Percentiles rank a stretch among this genome's conserved stretches.
Evolutionary conservation across 345 rosid genomes (phyloP).

Genomic region (Eucalyptus virginea): DNA sequence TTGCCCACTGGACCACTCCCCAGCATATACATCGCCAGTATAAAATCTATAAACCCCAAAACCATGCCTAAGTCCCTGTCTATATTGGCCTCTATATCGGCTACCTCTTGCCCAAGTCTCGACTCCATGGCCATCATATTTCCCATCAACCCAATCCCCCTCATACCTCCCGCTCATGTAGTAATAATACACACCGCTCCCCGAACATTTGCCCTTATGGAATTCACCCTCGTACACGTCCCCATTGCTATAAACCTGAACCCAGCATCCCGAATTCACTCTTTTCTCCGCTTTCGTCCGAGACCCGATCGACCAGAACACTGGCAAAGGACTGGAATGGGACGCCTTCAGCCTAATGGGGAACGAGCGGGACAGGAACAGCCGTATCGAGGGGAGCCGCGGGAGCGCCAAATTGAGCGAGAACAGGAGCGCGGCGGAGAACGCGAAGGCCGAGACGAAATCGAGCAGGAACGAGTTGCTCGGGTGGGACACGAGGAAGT

Average conservation of each 20-base stretch:
- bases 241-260: constrained; percentile 75
- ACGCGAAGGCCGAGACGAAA: constrained; percentile 73
- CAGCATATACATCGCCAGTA: constrained; percentile 90
- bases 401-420: constrained; percentile 74
- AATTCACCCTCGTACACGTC: constrained; percentile 92
- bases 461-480: constrained; percentile 74
- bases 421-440: constrained; percentile 67
- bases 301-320: constrained; percentile 92
- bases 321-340: constrained; percentile 39
- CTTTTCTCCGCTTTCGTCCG: constrained; percentile 52
- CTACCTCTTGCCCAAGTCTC: constrained; percentile 98
- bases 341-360: constrained; percentile 44
- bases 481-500: constrained; percentile 72
- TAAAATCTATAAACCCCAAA: constrained; percentile 83
- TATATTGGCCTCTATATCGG: constrained; percentile 78
- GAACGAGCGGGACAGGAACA: constrained; percentile 73
- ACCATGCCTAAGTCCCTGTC: constrained; percentile 85
- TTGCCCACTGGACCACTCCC: constrained; percentile 97
- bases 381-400: constrained; percentile 69
- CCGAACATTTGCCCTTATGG: constrained; percentile 81
- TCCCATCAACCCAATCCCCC: constrained; percentile 94
- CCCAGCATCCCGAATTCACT: constrained; percentile 77
- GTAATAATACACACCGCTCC: constrained; percentile 82
- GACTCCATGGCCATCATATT: constrained; percentile 85
- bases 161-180: constrained; percentile 88